These are phyloP conservation scores for Setomelanomma holmii DNA, from an alignment of 2,329 filamentous ascomycete species.

Conservation along the genomic window DNA sequence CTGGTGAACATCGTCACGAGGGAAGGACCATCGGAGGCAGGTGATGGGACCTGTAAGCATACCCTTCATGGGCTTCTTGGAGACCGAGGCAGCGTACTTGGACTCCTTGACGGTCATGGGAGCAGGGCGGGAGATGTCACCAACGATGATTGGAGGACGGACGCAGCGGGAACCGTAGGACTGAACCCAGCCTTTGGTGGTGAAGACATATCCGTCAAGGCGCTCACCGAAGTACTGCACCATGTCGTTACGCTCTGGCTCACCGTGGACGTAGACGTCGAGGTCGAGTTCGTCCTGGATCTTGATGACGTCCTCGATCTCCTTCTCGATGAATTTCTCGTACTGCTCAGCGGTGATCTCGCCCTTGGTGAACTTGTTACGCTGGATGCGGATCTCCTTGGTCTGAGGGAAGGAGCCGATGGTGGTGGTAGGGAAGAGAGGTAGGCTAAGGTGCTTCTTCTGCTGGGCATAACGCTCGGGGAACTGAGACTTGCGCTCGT, in stretches of 20 bases:
- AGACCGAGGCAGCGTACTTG: conserved; percentile 95
- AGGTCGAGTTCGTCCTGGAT: conserved; percentile 98
- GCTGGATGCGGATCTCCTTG: conserved; percentile 94
- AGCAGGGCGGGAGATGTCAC: conserved; percentile 94
- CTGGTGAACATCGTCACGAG: conserved; percentile 99
- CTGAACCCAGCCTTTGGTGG: conserved; percentile 98
- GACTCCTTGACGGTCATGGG: conserved; percentile 99
- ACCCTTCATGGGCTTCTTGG: conserved; percentile 99
- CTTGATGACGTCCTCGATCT: conserved; percentile 93
- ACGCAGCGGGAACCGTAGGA: conserved; percentile 98
- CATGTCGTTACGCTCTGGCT: conserved; percentile 99
- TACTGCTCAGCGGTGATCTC: conserved; percentile 93
- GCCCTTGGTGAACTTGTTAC: conserved; percentile 98
- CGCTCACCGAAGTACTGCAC: conserved; percentile 99
- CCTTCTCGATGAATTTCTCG: conserved; percentile 99
- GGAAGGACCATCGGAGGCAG: conserved; percentile 99
- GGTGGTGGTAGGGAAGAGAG: conserved; percentile 97
- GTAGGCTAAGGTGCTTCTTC: conserved; percentile 90
- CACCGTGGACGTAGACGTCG: conserved; percentile 96
- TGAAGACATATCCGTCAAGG: conserved; percentile 96
- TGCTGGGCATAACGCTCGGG: conserved; percentile 83
- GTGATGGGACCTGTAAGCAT: conserved; percentile 99
- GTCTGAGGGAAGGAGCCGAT: conserved; percentile 99
- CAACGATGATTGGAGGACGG: conserved; percentile 96
- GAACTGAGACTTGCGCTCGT: conserved; percentile 94